Base-by-base conservation (phyloP, 2,329 filamentous ascomycete genomes). In the Daldinia eschscholtzii region DNA sequence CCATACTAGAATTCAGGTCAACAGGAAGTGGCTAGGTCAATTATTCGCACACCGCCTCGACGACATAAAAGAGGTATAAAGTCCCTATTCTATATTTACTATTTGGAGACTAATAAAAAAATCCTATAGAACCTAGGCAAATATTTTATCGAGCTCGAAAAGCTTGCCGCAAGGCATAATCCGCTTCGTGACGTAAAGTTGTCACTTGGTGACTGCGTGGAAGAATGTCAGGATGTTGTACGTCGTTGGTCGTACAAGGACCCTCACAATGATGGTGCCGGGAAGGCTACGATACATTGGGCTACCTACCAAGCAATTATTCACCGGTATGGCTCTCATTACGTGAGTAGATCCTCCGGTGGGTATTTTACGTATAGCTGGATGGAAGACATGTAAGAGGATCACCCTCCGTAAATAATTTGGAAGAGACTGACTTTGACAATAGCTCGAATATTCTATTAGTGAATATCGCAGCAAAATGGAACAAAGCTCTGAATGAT, bases 341-440 rank as follows among this genome's bases (percentile, higher is more conserved):
- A 23, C 12, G 41, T 20, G n/a, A 23, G 41, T 10, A 44, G 4
- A 20, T 44, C 41, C n/a, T n/a, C n/a, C n/a, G n/a, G n/a, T 20
- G 44, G 10, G 12, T n/a, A n/a, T n/a, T n/a, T n/a, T n/a, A 48
- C 9, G 6, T 48, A 48, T 12, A 12, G 28, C 44, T 48, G 44
- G 44, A 26, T 48, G 44, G 20, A 48, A 26, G 44, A 48, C 15
- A 48, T 48, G 44, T 48, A 48, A n/a, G n/a, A 48, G 44, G 23
- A 6, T 10, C 3, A 12, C 6, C 44, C 10, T 28, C 6, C 10
- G 4, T 15, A 48, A 6, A 48, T 2, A 28, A 15, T 15, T 48
- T 28, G 4, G 4, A 12, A 48, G 10, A 15, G 20, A 12, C 44
- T 48, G 28, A 48, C 44, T 13, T 26, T 28, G 15, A 6, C 15